Percentiles rank a stretch among this genome's conserved stretches.
Evolutionary conservation across 345 rosid species (phyloP).

Genomic region (Odontarrhena argentea): DNA sequence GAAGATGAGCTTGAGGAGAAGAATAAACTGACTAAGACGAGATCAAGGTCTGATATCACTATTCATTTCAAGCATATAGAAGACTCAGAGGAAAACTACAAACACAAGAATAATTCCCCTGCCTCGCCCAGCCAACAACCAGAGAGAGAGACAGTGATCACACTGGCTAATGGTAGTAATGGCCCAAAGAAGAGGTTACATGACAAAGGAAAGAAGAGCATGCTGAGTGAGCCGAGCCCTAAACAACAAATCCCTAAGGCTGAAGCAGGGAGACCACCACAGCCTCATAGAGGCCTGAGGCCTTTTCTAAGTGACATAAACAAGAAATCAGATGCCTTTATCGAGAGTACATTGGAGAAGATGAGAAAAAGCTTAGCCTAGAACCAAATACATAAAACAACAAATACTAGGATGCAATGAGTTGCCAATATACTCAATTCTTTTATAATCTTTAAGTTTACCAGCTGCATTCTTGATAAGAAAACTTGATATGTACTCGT

Average conservation of each 20-base stretch:
- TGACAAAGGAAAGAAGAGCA: conserved; percentile 27
- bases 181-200: conserved; percentile 29
- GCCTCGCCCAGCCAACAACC: conserved; percentile 24
- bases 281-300: conserved; percentile 25
- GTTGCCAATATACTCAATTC: conserved; percentile 1
- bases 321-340: conserved; percentile 40
- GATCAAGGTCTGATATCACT: conserved; percentile 36
- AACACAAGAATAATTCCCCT: conserved; percentile 22
- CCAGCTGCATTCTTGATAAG: conserved; percentile 32
- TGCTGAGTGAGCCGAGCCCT: conserved; percentile 18
- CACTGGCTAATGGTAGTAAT: conserved; percentile 24
- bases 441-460: conserved; percentile 4
- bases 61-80: conserved; percentile 39
- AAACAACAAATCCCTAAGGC: conserved; percentile 28
- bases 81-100: conserved; percentile 30
- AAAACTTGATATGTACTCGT: conserved; percentile 23
- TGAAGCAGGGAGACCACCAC: conserved; percentile 32
- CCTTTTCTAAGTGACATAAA: conserved; percentile 38
- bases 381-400: conserved; percentile 31
- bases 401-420: conserved; percentile 24
- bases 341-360: conserved; percentile 33
- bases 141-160: conserved; percentile 35
- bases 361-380: conserved; percentile 40
- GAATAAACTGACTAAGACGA: conserved; percentile 36
- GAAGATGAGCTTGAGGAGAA: conserved; percentile 29